These are phyloP conservation scores for Boletus tylopilopsis DNA, from an alignment of 768 basidiomycete species.

Conservation along the genomic window DNA sequence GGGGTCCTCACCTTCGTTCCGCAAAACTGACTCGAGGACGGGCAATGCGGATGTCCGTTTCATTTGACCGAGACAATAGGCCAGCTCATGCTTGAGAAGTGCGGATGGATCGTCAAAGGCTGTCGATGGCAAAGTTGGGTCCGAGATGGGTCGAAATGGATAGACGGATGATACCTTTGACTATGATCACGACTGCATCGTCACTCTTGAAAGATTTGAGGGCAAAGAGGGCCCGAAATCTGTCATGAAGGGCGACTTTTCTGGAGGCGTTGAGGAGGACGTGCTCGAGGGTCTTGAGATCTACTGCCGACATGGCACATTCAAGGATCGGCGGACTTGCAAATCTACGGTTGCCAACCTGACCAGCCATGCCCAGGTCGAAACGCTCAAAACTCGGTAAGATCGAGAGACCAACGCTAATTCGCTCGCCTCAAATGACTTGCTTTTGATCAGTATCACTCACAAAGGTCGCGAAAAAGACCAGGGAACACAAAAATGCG, in stretches of 20 bases:
- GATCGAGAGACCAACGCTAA: conserved; percentile 25
- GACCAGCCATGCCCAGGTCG: conserved; percentile 75
- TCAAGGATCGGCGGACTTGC: conserved; percentile 42
- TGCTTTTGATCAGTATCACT: conserved; percentile 63
- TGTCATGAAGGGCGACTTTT: conserved; percentile 72
- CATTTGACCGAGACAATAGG: conserved; percentile 96
- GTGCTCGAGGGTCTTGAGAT: conserved; percentile 67
- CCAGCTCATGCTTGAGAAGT: conserved; percentile 93
- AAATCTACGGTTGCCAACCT: conserved; percentile 32
- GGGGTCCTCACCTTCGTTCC: conserved; percentile 68
- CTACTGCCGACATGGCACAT: conserved; percentile 34
- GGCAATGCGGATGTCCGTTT: conserved; percentile 70
- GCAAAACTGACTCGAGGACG: conserved; percentile 71
- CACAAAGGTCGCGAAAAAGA: conserved; percentile 93
- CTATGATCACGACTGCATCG: conserved; percentile 79
- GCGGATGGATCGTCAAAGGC: conserved; percentile 87
- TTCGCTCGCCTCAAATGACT: conserved; percentile 2
- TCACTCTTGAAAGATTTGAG: conserved; percentile 79
- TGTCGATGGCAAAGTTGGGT: conserved; percentile 28
- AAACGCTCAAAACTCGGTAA: conserved; percentile 86
- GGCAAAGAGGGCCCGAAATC: conserved; percentile 91
- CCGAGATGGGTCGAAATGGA: not conserved
- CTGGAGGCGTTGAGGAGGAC: conserved; percentile 75
- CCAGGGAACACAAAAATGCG: conserved; percentile 82
- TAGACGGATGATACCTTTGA: conserved; percentile 55